phyloP scores from a whole-genome alignment of 768 basidiomycete species.

The Pilatotrama ljubarskyi region DNA sequence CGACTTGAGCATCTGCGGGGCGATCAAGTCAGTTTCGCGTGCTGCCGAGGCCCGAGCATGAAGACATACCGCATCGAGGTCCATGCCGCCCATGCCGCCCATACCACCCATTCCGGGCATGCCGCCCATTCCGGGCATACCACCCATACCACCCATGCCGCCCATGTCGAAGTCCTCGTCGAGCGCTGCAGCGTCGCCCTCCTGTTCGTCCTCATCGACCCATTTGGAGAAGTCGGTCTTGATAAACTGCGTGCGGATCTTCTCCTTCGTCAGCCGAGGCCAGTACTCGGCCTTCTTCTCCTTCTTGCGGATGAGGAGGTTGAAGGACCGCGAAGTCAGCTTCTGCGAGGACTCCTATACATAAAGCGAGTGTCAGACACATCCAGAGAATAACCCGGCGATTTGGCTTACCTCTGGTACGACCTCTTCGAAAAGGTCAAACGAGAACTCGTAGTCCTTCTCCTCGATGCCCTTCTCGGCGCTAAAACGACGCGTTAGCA shows the following conservation, averaged over 20 bases:
- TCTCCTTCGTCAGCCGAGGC: constrained; percentile 91
- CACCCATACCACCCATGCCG: constrained; percentile 42
- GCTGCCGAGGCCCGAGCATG: not conserved
- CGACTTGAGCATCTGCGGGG: constrained; percentile 42
- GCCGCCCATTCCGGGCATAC: constrained; percentile 49
- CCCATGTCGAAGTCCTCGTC: constrained; percentile 45
- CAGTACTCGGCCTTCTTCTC: constrained; percentile 76
- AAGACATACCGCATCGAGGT: constrained; percentile 59
- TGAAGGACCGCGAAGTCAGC: constrained; percentile 67
- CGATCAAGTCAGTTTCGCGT: not conserved
- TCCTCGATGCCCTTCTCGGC: constrained; percentile 44
- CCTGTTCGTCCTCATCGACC: constrained; percentile 98
- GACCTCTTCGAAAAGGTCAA: constrained; percentile 77
- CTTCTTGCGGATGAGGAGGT: constrained; percentile 79
- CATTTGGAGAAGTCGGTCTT: constrained; percentile 97
- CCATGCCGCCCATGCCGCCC: constrained; percentile 54
- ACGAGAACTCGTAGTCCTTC: constrained; percentile 70
- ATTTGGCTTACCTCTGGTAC: constrained; percentile 64
- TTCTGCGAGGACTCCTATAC: constrained; percentile 56
- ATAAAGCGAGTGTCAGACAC: not conserved
- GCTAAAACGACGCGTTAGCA: constrained; percentile 28
- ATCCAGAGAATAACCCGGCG: not conserved
- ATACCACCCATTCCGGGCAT: constrained; percentile 43
- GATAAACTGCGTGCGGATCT: constrained; percentile 73
- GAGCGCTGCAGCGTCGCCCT: constrained; percentile 47